Evolutionary conservation across 2,329 filamentous ascomycete species (phyloP), one percentile per base, ranked within the genome.

Genomic region (Achaetomium macrosporum): DNA sequence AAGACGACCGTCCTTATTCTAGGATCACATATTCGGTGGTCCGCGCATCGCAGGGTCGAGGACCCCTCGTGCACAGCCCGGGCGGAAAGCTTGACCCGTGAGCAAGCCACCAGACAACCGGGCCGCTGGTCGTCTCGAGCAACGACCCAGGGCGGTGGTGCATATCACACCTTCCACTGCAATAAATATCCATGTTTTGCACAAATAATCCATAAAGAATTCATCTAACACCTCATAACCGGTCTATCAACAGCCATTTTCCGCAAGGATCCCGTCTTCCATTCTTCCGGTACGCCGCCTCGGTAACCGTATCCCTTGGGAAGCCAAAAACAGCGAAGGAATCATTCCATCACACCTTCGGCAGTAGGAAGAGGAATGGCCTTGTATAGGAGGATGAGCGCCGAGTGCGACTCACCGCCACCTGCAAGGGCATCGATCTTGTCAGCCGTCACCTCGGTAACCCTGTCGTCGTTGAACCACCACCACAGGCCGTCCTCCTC

Each of bases 391-490:
- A 91, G 73, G 57, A 93, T 90, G 44, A 93, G 77, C 29, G 88
- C 88, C 47, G 87, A 90, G 70, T 93, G 88, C 50, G 84, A 87
- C 71, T 93, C 88, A 60, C 90, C 92, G 65, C 95, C 93, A 54
- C 93, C 95, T 47, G 90, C 81, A 47, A 99, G 78, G 3, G 85
- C 87, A 67, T 92, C 88, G 60, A 99, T 95, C 76, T 95, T 93
- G 63, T 97, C 92, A 25, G 82, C 76, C 15, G 89, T 83, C 29
- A 99, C 93, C 74, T 99, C 93, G 13, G 87, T 84, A 33, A 99
- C 93, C 74, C 90, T 95, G 67, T 99, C 92, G 65, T 99, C 93
- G 70, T 99, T 97, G 79, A 99, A 99, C 92, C 93, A 99, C 92
- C 93, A 99, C 93, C 93, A 99, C 64, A 90, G 96, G 61, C 88